Percentiles rank a stretch among this genome's conserved stretches.
Evolutionary conservation across 306 rosid species (phyloP).

Genomic region (Lathyrus oleraceus): DNA sequence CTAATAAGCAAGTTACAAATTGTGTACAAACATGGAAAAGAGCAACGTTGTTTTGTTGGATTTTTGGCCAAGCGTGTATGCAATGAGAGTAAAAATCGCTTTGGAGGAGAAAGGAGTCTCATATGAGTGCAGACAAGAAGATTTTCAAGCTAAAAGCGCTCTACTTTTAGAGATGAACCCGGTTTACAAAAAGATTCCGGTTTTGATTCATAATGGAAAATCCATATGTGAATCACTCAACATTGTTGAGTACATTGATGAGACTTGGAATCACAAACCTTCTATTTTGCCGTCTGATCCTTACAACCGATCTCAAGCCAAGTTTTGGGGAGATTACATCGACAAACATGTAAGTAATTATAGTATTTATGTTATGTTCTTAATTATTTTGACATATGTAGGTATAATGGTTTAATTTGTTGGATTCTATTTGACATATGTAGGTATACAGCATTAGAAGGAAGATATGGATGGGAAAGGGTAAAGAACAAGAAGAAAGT

Average conservation of each 20-base stretch:
- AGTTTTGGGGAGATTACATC: constrained; percentile 53
- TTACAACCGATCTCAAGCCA: constrained; percentile 47
- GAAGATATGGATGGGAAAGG: constrained; percentile 47
- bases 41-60: constrained; percentile 50
- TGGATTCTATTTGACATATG: background rate
- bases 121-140: constrained; percentile 52
- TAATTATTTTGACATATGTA: too few species aligned
- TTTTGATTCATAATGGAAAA: constrained; percentile 50
- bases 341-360: constrained; percentile 49
- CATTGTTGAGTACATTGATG: constrained; percentile 52
- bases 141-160: constrained; percentile 49
- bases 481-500: constrained; percentile 46
- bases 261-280: constrained; percentile 42
- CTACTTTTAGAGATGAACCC: constrained; percentile 57
- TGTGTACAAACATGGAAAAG: constrained; percentile 35
- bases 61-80: constrained; percentile 64
- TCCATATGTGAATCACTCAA: constrained; percentile 46
- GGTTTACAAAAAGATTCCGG: constrained; percentile 53
- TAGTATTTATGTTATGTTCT: background rate
- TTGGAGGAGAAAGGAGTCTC: constrained; percentile 54
- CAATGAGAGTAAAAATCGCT: constrained; percentile 61
- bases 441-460: constrained; percentile 43
- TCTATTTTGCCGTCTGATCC: constrained; percentile 41
- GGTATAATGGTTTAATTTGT: background rate
- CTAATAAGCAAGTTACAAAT: constrained; percentile 3